Evolutionary conservation across 169 alveolate genomes (phyloP).

Genomic region (Babesia microti): DNA sequence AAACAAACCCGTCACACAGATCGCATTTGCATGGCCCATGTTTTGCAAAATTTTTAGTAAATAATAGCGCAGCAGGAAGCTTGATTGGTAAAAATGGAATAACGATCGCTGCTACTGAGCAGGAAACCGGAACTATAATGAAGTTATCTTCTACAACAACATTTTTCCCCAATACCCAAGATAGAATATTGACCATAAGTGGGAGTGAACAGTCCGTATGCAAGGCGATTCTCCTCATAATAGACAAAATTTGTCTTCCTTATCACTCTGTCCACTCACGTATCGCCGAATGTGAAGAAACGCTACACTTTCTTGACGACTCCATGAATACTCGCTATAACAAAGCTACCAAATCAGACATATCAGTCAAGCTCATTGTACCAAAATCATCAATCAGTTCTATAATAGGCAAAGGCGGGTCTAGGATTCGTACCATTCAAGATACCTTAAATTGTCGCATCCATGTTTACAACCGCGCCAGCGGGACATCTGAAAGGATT

Average conservation of each 20-base stretch:
- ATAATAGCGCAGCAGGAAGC: slow-evolving; percentile 32
- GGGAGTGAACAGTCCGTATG: slow-evolving; percentile 23
- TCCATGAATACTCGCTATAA: too few species aligned
- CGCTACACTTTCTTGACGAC: too few species aligned
- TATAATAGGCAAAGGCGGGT: slow-evolving; percentile 38
- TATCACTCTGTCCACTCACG: slow-evolving; percentile 3
- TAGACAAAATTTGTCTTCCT: slow-evolving; percentile 25
- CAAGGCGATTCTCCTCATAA: slow-evolving; percentile 16
- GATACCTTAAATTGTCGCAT: slow-evolving; percentile 21
- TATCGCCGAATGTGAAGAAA: slow-evolving; percentile 7
- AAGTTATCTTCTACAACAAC: slow-evolving; percentile 22
- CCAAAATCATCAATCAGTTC: slow-evolving; percentile 42
- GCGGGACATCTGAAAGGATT: slow-evolving; percentile 27
- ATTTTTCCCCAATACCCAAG: slow-evolving; percentile 33
- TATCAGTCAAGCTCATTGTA: slow-evolving; percentile 24
- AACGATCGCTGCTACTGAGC: slow-evolving; percentile 23
- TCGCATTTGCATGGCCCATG: too few species aligned
- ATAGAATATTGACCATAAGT: slow-evolving; percentile 21
- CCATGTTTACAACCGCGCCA: slow-evolving; percentile 22
- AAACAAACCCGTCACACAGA: too few species aligned
- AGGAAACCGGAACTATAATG: slow-evolving; percentile 31
- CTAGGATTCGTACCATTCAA: slow-evolving; percentile 22
- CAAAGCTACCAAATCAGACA: slow-evolving; percentile 12
- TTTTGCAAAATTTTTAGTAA: slow-evolving; percentile 27
- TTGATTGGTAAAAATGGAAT: slow-evolving; percentile 30